Evolutionary conservation across 2,329 filamentous ascomycete genomes (phyloP).

Genomic region (Epichloe hybrida): DNA sequence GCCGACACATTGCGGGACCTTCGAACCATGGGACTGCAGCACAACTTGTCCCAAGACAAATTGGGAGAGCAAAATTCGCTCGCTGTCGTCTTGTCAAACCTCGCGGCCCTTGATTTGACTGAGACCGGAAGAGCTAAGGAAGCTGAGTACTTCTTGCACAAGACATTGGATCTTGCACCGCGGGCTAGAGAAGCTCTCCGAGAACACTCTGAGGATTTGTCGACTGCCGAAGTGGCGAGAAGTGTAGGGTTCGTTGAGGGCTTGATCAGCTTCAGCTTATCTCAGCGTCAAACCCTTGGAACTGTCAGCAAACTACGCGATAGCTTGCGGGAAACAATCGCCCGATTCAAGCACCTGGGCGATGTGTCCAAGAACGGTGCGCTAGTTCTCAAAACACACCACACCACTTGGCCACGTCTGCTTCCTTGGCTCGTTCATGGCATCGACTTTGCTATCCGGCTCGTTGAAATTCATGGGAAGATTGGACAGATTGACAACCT

Average conservation of each 20-base stretch:
- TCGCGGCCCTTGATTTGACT: conserved; percentile 25
- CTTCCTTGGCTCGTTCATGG: conserved; percentile 54
- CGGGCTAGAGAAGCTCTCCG: conserved; percentile 51
- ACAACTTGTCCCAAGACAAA: conserved; percentile 63
- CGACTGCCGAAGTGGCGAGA: conserved; percentile 61
- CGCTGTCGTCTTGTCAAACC: conserved; percentile 52
- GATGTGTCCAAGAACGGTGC: conserved; percentile 12
- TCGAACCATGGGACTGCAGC: conserved; percentile 77
- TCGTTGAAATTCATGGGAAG: conserved; percentile 54
- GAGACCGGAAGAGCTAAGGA: conserved; percentile 13
- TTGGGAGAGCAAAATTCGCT: conserved; percentile 62
- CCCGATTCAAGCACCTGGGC: conserved; percentile 23
- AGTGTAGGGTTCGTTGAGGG: conserved; percentile 82
- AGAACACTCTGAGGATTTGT: conserved; percentile 76
- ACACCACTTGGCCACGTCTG: conserved; percentile 14
- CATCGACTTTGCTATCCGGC: conserved; percentile 45
- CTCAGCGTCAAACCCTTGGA: conserved; percentile 42
- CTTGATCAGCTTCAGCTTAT: conserved; percentile 51
- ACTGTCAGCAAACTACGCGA: conserved; percentile 23
- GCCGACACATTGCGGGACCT: conserved; percentile 75
- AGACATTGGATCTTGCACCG: conserved; percentile 60
- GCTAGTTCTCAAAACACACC: conserved; percentile 9
- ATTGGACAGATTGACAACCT: conserved; percentile 42
- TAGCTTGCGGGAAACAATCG: conserved; percentile 24
- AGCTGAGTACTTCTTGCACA: conserved; percentile 65